A percentile compares a stretch with the other conserved stretches of the same genome.
phyloP scores from a whole-genome alignment of 331 rosid genomes.

The Spiraea crenata region DNA sequence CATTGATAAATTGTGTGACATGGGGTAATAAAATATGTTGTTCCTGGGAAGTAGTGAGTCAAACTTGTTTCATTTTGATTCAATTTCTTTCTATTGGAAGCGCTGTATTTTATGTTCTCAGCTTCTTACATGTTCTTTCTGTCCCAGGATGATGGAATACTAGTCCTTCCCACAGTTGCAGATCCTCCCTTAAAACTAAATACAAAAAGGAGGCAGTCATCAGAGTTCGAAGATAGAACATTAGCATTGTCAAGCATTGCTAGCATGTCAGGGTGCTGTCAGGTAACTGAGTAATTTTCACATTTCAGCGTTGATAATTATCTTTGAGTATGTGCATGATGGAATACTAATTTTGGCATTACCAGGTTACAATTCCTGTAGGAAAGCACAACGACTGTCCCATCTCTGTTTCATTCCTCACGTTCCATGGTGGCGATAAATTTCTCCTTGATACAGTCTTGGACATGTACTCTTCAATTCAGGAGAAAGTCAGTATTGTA shows the following conservation, averaged over 20 bases:
- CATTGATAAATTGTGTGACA: neutral
- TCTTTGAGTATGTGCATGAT: neutral
- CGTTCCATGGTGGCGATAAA: constrained; percentile 47
- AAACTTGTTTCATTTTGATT: neutral
- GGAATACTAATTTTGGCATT: neutral
- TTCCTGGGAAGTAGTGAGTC: neutral
- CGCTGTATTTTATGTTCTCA: neutral
- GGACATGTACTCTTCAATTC: constrained; percentile 41
- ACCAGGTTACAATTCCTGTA: constrained; percentile 43
- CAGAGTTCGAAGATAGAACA: constrained; percentile 40
- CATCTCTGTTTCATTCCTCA: constrained; percentile 40
- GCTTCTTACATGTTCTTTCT: neutral
- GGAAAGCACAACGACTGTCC: constrained; percentile 47
- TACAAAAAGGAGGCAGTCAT: constrained; percentile 26
- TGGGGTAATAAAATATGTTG: neutral
- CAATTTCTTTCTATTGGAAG: neutral
- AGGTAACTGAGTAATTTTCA: constrained; percentile 24
- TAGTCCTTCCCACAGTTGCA: constrained; percentile 44
- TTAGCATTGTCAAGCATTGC: constrained; percentile 44
- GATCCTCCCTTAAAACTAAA: constrained; percentile 42
- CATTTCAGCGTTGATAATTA: constrained; percentile 2
- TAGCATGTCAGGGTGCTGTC: constrained; percentile 54
- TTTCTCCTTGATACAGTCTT: constrained; percentile 53
- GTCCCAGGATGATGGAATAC: constrained; percentile 45
- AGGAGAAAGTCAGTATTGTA: constrained; percentile 42